Conservation (phyloP, 1,284 basidiomycete genomes). For the Mycena sp. region DNA sequence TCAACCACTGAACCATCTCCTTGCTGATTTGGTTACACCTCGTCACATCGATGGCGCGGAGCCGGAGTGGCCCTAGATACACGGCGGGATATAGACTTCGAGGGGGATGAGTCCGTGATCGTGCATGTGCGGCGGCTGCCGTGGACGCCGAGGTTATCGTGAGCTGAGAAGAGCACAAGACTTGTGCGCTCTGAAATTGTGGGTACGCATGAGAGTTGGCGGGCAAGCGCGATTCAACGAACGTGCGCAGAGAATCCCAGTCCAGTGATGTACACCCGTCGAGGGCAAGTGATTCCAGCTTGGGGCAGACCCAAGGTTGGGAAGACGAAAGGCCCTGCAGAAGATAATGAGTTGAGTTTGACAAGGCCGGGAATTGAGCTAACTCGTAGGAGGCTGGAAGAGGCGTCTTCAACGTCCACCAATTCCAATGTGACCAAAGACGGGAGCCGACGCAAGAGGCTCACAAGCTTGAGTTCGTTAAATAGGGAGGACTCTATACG, state of each 20-base stretch:
- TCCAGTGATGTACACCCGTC: constrained; percentile 79
- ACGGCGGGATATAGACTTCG: constrained; percentile 44
- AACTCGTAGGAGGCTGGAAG: constrained; percentile 74
- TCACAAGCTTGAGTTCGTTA: constrained; percentile 73
- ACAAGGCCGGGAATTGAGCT: constrained; percentile 28
- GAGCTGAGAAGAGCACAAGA: constrained; percentile 16
- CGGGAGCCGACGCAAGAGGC: constrained; percentile 67
- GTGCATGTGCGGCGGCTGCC: constrained; percentile 60
- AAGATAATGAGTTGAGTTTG: constrained; percentile 13
- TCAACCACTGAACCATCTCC: constrained; percentile 85
- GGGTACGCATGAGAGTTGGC: constrained; percentile 58
- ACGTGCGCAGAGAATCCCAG: constrained; percentile 77
- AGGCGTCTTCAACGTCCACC: constrained; percentile 76
- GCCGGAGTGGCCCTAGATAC: constrained; percentile 58
- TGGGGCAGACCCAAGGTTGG: constrained; percentile 80
- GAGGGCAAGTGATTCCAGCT: constrained; percentile 66
- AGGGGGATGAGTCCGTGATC: constrained; percentile 54
- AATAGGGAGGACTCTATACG: constrained; percentile 79
- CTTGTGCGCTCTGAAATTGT: constrained; percentile 34
- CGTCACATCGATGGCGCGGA: constrained; percentile 73
- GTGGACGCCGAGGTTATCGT: constrained; percentile 49
- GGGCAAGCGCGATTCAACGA: constrained; percentile 78
- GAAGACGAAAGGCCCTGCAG: constrained; percentile 71
- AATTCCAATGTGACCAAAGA: constrained; percentile 71
- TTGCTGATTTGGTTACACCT: constrained; percentile 82